These are phyloP conservation scores for Fusarium xyrophilum DNA, from an alignment of 2,329 filamentous ascomycete genomes.

Conservation along the genomic window DNA sequence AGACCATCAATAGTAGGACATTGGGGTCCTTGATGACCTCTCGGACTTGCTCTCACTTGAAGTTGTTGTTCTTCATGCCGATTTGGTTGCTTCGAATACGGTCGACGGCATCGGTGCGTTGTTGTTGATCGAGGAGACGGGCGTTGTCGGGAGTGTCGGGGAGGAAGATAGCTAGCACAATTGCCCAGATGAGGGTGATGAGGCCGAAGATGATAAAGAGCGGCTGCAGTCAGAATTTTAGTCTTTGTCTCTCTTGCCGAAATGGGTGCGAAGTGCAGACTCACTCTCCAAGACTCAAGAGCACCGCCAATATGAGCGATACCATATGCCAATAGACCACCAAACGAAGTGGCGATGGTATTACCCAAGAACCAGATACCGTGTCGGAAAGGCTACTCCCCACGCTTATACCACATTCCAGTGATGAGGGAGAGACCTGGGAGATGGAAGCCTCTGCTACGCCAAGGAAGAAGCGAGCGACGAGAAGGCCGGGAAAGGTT, in stretches of 20 bases:
- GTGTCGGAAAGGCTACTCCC: slow-evolving; percentile 36
- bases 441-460: slow-evolving; percentile 37
- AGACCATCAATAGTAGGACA: slow-evolving; percentile 33
- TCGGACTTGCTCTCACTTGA: slow-evolving; percentile 36
- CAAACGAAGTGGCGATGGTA: slow-evolving; percentile 32
- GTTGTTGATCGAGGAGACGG: slow-evolving; percentile 23
- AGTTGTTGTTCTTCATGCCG: slow-evolving; percentile 29
- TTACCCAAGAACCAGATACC: slow-evolving; percentile 38
- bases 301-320: slow-evolving; percentile 31
- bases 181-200: slow-evolving; percentile 31
- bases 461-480: slow-evolving; percentile 34
- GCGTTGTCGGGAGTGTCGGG: slow-evolving; percentile 30
- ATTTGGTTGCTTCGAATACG: slow-evolving; percentile 33
- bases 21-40: slow-evolving; percentile 33
- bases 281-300: slow-evolving; percentile 29
- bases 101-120: slow-evolving; percentile 21
- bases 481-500: slow-evolving; percentile 23
- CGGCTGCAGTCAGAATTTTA: too few relatives aligned
- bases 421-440: slow-evolving; percentile 35
- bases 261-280: background rate
- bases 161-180: slow-evolving; percentile 20
- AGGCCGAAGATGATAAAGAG: slow-evolving; percentile 37
- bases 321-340: slow-evolving; percentile 31
- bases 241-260: too few relatives aligned
- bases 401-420: slow-evolving; percentile 37